phyloP scores from a whole-genome alignment of 2,329 filamentous ascomycete species.

The Ophiosphaerella korrae region DNA sequence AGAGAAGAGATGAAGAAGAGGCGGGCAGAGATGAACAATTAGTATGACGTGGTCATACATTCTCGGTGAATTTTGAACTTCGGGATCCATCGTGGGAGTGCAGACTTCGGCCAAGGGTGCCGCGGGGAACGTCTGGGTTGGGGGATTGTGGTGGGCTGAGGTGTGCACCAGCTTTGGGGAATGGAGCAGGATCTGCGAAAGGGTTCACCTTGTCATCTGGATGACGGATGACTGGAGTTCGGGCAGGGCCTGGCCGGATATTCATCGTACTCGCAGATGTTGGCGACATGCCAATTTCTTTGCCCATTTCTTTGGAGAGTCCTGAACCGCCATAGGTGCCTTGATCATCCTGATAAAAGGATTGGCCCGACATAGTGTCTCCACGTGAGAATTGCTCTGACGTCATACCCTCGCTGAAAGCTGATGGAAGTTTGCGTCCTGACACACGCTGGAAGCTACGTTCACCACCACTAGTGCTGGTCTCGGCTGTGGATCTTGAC shows the following conservation, averaged over 20 bases:
- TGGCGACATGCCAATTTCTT: constrained; percentile 34
- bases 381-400: constrained; percentile 43
- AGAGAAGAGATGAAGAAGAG: constrained; percentile 21
- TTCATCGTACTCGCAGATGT: constrained; percentile 29
- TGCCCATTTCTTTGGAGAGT: constrained; percentile 28
- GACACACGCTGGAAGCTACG: constrained; percentile 55
- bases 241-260: constrained; percentile 63
- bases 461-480: constrained; percentile 44
- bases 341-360: constrained; percentile 53
- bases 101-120: constrained; percentile 50
- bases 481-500: constrained; percentile 44
- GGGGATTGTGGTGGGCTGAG: constrained; percentile 49
- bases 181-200: constrained; percentile 20
- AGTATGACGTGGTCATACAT: constrained; percentile 40
- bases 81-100: constrained; percentile 54
- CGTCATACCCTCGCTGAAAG: constrained; percentile 55
- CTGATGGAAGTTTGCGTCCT: constrained; percentile 55
- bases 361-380: constrained; percentile 44
- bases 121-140: constrained; percentile 35
- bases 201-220: constrained; percentile 28
- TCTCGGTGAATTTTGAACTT: constrained; percentile 54
- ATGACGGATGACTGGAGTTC: constrained; percentile 64
- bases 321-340: constrained; percentile 47
- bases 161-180: constrained; percentile 25
- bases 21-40: constrained; percentile 28